These are phyloP conservation scores for Fusarium newnesense DNA, from an alignment of 2,329 filamentous ascomycete species.

Conservation along the genomic window DNA sequence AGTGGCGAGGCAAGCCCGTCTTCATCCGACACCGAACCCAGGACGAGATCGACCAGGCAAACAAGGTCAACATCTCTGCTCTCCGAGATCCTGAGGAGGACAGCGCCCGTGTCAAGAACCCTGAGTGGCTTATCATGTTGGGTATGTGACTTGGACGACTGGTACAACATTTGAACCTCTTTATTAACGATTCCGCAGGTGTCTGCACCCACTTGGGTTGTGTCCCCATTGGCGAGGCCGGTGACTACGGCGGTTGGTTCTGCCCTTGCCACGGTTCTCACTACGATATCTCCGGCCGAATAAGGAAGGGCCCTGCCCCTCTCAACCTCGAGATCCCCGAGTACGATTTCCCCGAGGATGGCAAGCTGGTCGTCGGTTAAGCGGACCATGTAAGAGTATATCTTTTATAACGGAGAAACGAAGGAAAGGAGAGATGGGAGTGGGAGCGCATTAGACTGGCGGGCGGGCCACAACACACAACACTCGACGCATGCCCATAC, in stretches of 20 bases:
- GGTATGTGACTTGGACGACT: constrained; percentile 63
- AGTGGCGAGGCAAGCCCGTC: constrained; percentile 99
- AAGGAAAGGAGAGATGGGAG: constrained; percentile 6
- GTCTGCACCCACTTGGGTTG: constrained; percentile 99
- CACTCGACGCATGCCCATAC: constrained; percentile 14
- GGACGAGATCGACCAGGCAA: constrained; percentile 93
- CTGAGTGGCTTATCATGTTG: constrained; percentile 99
- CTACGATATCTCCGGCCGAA: constrained; percentile 99
- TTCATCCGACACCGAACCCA: constrained; percentile 98
- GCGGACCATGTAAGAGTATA: constrained; percentile 46
- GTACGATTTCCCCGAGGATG: constrained; percentile 94
- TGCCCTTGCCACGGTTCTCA: constrained; percentile 99
- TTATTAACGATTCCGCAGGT: constrained; percentile 61
- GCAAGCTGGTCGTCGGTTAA: constrained; percentile 93
- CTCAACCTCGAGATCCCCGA: constrained; percentile 95
- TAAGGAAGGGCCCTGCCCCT: constrained; percentile 96
- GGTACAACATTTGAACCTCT: background rate
- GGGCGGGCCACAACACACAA: constrained; percentile 24
- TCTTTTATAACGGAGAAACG: constrained; percentile 24
- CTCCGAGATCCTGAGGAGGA: constrained; percentile 94
- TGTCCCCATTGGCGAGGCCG: constrained; percentile 98
- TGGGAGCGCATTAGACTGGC: constrained; percentile 41
- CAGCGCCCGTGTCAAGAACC: constrained; percentile 94
- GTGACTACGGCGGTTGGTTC: constrained; percentile 99
- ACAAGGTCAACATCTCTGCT: constrained; percentile 82